Evolutionary conservation across 768 basidiomycete genomes (phyloP), one percentile per base, ranked within the genome.

Genomic region (Mrakia frigida): DNA sequence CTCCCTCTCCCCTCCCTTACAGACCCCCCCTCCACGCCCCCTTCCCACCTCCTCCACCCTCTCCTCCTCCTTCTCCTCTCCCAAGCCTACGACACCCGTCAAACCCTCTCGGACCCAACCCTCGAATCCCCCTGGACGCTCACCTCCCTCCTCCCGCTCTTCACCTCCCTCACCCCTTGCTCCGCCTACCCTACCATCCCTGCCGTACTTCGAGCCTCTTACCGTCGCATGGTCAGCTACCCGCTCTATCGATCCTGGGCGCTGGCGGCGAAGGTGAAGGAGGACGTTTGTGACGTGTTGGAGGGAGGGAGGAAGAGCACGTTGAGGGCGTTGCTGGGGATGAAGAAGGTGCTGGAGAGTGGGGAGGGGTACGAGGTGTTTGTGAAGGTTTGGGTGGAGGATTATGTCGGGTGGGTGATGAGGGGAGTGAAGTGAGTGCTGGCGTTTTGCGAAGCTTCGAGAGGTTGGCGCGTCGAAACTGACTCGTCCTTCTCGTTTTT

Each of bases 101-200:
- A 90, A 6, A 92, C 89, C 0, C 89, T 90, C 78, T 85, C 86
- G 68, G 92, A 94, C 77, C 88, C 92, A n/a, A 92, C 91, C 3
- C 87, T 91, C 10, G 93, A 94, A 83, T 93, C 92, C 82, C 90
- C 91, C 21, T 94, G 92, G 92, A 94, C 93, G 2, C 86, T 94
- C 73, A 87, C 88, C 79, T 86, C 84, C 41, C 86, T 94, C 70
- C 88, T 88, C 18, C 90, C 92, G 67, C 88, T 89, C 3, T 92
- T 94, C 83, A 89, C 92, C n/a, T 90, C 92, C 0, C 88, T 94
- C 41, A 91, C 93, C 33, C 81, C 88, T 90, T 39, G 87, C 89
- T 31, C 87, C 87, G n/a, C 88, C 88, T 79, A 74, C 80, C 33
- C 33, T 52, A 88, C 90, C 78, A 81, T 91, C n/a, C 78, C 80